Evolutionary conservation across 1,284 basidiomycete genomes (phyloP), one percentile per base, ranked within the genome.

Genomic region (Lentinus polychrous): DNA sequence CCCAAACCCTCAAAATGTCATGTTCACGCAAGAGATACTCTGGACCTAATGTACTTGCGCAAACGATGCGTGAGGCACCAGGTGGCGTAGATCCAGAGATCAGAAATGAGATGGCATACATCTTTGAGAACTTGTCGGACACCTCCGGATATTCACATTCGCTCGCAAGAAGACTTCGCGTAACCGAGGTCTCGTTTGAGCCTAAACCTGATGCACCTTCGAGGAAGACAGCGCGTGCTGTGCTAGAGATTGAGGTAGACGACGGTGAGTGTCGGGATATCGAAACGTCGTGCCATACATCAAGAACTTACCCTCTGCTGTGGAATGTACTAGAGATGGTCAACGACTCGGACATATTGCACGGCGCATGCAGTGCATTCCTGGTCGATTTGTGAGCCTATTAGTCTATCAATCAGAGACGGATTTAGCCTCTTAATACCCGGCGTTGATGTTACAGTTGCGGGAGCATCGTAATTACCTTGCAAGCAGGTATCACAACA

Each of bases 311-410:
- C 27, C 27, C 27, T 27, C 10, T 27, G 27, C 27, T 10, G 27
- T 27, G n/a, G n/a, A n/a, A 27, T 27, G 27, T 27, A 42, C 8
- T 24, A 33, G 42, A 24, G 20, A 78, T 80, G 75, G 44, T 76
- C 15, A 78, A 80, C 49, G 59, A 66, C 0, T 56, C 48, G 2
- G 71, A 66, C 14, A 72, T 56, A 22, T 56, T 79, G 34, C 78
- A 81, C 40, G 77, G 79, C 14, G 78, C 71, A 23, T 80, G 78
- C 54, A 66, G 68, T 43, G 69, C 71, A 3, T 72, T 69, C 54
- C 60, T 81, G 1, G 66, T 80, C 34, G 79, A 80, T 53, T 46
- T 73, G 78, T 76, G 50, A 38, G 73, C 61, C 12, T 11, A 8
- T 36, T 17, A n/a, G 5, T n/a, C 44, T 18, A n/a, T 27, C 10